Evolutionary conservation across 352 stramenopile species (phyloP).

Genomic region (Thalassiosira pacifica): DNA sequence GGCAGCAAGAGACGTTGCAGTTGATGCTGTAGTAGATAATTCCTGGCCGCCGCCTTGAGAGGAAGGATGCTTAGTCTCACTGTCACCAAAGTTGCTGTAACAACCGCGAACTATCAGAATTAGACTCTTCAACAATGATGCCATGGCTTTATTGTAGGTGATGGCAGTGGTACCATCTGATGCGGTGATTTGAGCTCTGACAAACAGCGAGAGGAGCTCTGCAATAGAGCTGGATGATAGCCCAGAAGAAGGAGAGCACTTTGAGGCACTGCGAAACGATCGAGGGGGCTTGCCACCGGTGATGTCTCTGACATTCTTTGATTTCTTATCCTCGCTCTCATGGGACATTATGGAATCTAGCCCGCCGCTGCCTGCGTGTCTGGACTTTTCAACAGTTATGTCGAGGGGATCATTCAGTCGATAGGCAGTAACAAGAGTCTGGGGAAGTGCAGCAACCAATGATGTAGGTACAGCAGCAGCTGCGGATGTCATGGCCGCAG

Average conservation of each 20-base stretch:
- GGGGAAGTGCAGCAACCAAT: conserved; percentile 21
- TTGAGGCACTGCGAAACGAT: neutral
- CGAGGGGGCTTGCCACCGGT: neutral
- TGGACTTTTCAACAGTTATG: conserved; percentile 8
- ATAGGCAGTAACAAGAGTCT: conserved; percentile 37
- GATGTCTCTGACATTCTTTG: neutral
- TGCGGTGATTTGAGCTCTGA: conserved; percentile 48
- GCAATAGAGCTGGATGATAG: conserved; percentile 3
- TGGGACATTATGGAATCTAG: too few species aligned
- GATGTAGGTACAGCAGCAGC: too few species aligned
- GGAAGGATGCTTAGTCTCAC: neutral
- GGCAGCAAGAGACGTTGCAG: neutral
- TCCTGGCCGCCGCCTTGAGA: neutral
- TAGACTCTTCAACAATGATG: conserved; percentile 41
- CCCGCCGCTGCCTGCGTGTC: neutral
- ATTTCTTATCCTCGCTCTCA: conserved; percentile 6
- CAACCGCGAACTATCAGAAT: conserved; percentile 48
- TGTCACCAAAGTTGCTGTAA: conserved; percentile 48
- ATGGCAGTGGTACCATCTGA: neutral
- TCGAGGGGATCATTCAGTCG: conserved; percentile 41
- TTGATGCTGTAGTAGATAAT: neutral
- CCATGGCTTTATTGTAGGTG: conserved; percentile 23
- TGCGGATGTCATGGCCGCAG: neutral
- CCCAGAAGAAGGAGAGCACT: too few species aligned
- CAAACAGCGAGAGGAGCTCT: conserved; percentile 59